These are phyloP conservation scores for Boletales sp. DNA, from an alignment of 768 basidiomycete species.

Conservation along the genomic window DNA sequence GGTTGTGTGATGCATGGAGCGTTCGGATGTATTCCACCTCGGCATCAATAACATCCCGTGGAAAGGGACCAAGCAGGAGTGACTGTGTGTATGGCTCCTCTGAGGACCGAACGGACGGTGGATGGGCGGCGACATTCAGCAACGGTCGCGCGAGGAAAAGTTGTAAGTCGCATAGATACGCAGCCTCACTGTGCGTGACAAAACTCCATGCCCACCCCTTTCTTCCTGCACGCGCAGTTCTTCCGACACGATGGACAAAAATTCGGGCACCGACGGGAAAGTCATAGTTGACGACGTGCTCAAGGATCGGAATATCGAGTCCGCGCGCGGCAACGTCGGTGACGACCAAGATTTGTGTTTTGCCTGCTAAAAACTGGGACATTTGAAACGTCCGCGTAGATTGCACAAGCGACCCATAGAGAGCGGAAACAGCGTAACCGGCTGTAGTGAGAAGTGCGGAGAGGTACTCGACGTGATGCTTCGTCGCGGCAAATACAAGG, in stretches of 20 bases:
- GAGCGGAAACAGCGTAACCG: conserved; percentile 88
- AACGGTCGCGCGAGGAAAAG: conserved; percentile 85
- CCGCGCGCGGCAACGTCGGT: conserved; percentile 98
- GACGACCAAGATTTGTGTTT: conserved; percentile 84
- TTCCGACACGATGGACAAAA: conserved; percentile 95
- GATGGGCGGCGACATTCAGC: conserved; percentile 38
- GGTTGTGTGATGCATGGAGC: conserved; percentile 61
- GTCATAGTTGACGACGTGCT: conserved; percentile 97
- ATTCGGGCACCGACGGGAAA: conserved; percentile 92
- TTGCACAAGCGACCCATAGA: conserved; percentile 96
- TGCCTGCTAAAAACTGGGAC: conserved; percentile 80
- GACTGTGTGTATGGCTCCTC: conserved; percentile 67
- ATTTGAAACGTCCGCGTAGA: conserved; percentile 85
- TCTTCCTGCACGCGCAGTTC: conserved; percentile 93
- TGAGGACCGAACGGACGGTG: conserved; percentile 35
- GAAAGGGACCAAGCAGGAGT: conserved; percentile 79
- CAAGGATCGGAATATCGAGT: conserved; percentile 94
- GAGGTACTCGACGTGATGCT: conserved; percentile 98
- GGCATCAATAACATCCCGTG: conserved; percentile 74
- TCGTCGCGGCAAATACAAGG: conserved; percentile 92
- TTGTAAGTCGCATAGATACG: conserved; percentile 89
- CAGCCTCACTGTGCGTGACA: conserved; percentile 79
- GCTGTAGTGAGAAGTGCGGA: conserved; percentile 69
- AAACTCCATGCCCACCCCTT: conserved; percentile 98
- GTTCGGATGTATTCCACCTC: conserved; percentile 77